Evolutionary conservation across 2,329 filamentous ascomycete species (phyloP), one percentile per base, ranked within the genome.

Genomic region (Trichophaea hybrida): DNA sequence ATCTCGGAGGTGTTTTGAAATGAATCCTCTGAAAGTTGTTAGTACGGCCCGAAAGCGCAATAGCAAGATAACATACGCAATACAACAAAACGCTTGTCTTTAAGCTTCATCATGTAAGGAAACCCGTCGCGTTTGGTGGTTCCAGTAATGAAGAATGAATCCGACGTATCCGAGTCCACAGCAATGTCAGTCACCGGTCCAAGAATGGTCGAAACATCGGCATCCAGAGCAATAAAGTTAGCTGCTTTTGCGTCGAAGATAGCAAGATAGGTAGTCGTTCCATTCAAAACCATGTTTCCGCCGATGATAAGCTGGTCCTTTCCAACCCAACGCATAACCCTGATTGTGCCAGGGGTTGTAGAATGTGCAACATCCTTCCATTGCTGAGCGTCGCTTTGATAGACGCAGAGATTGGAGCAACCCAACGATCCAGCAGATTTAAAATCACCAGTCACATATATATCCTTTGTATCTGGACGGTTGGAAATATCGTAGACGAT

Each of bases 131-230:
- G 75, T 10, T 68, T 62, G 5, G 79, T 78, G 59, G 79, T 82
- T 46, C 94, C 94, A 24, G 86, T 80, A 53, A 86, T 81, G 89
- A 93, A 98, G 65, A 95, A 78, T 64, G 88, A 78, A 54, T 82
- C 80, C 61, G 81, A 80, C 64, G 88, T 82, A 57, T 77, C 76
- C 40, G 82, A 86, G n/a, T 85, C 90, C 10, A 85, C 77, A 0
- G 85, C 81, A 57, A 98, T 75, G 3, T 85, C 82, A 43, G 83
- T 82, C 7, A 97, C 83, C 0, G 87, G 85, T 0, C 93, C 93
- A 4, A 88, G 88, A 54, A 97, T 80, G 38, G 63, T 63, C 15
- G 76, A 74, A 13, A 77, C 76, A 4, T 83, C 81, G 8, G 77
- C 76, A 8, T 79, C 72, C 67, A 85, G 83, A 8, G 73, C 73